Conservation (phyloP, 805 yeast genomes). For the Candida sakaeoensis region DNA sequence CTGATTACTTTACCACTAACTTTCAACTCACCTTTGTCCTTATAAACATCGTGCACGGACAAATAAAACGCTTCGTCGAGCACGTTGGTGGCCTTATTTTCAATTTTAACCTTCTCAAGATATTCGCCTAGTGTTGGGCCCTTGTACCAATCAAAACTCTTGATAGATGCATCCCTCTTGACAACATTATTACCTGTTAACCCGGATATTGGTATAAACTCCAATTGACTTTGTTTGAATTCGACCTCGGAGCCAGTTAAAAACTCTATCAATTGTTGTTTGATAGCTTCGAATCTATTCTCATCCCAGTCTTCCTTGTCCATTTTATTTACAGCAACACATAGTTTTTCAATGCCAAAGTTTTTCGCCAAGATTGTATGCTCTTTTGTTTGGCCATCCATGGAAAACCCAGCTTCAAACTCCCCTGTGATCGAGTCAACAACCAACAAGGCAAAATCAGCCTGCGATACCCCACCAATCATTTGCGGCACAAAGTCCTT, state of each 20-base stretch:
- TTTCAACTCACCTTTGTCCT: conserved; percentile 45
- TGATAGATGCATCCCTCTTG: conserved; percentile 31
- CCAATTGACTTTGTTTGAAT: conserved; percentile 37
- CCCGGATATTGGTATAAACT: conserved; percentile 69
- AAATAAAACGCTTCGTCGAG: conserved; percentile 48
- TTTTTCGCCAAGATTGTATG: conserved; percentile 67
- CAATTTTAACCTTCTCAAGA: conserved; percentile 31
- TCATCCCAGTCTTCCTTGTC: conserved; percentile 60
- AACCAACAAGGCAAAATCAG: conserved; percentile 70
- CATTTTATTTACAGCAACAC: conserved; percentile 68
- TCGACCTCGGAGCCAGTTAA: conserved; percentile 50
- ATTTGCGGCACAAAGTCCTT: conserved; percentile 79
- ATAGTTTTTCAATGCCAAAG: conserved; percentile 58
- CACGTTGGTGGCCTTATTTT: conserved; percentile 15
- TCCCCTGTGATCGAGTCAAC: conserved; percentile 65
- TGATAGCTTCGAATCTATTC: conserved; percentile 49
- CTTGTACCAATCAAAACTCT: conserved; percentile 41
- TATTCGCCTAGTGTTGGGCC: conserved; percentile 41
- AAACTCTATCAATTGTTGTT: conserved; percentile 45
- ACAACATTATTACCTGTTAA: conserved; percentile 64
- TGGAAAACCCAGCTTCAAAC: conserved; percentile 64
- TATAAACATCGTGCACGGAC: conserved; percentile 60
- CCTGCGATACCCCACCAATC: conserved; percentile 80
- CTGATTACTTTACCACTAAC: conserved; percentile 63
- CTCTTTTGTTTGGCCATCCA: conserved; percentile 76